These are phyloP conservation scores for Cicer bijugum DNA, from an alignment of 306 rosid genomes.

Conservation along the genomic window DNA sequence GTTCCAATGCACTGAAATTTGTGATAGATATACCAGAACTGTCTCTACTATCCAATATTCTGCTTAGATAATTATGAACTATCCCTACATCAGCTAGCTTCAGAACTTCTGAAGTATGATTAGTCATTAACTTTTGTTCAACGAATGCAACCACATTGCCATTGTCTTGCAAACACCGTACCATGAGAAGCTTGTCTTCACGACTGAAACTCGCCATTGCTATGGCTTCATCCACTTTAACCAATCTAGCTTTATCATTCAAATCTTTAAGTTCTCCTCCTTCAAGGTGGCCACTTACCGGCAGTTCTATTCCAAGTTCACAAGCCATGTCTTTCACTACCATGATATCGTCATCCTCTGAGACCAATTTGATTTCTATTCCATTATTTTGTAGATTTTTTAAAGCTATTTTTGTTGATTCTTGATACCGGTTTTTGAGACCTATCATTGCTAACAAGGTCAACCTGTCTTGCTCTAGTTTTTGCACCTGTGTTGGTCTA, in stretches of 20 bases:
- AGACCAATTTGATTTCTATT: slow-evolving; percentile 52
- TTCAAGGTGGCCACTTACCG: slow-evolving; percentile 28
- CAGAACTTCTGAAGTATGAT: slow-evolving; percentile 44
- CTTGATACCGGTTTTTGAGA: slow-evolving; percentile 38
- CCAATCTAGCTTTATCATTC: background rate
- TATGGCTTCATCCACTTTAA: slow-evolving; percentile 38
- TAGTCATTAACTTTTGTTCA: slow-evolving; percentile 53
- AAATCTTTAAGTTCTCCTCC: slow-evolving; percentile 47
- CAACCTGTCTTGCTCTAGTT: slow-evolving; percentile 51
- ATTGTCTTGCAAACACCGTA: slow-evolving; percentile 37
- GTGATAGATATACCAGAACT: slow-evolving; percentile 44
- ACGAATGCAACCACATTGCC: slow-evolving; percentile 62
- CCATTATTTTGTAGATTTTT: slow-evolving; percentile 39
- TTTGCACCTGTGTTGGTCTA: slow-evolving; percentile 41
- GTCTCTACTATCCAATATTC: slow-evolving; percentile 27
- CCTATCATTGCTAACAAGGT: slow-evolving; percentile 61
- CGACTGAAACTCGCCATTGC: slow-evolving; percentile 54
- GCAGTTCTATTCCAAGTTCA: slow-evolving; percentile 50
- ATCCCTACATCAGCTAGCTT: slow-evolving; percentile 63
- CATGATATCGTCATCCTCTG: slow-evolving; percentile 60
- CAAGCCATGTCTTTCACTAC: slow-evolving; percentile 46
- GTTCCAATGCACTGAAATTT: slow-evolving; percentile 39
- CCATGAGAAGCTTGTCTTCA: slow-evolving; percentile 54
- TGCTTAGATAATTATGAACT: slow-evolving; percentile 20
- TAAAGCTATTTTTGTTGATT: slow-evolving; percentile 40